Percentiles rank a stretch among this genome's conserved stretches.
Conservation (phyloP, 2,329 filamentous ascomycete genomes). For the Sporothrix brunneoviolacea region DNA sequence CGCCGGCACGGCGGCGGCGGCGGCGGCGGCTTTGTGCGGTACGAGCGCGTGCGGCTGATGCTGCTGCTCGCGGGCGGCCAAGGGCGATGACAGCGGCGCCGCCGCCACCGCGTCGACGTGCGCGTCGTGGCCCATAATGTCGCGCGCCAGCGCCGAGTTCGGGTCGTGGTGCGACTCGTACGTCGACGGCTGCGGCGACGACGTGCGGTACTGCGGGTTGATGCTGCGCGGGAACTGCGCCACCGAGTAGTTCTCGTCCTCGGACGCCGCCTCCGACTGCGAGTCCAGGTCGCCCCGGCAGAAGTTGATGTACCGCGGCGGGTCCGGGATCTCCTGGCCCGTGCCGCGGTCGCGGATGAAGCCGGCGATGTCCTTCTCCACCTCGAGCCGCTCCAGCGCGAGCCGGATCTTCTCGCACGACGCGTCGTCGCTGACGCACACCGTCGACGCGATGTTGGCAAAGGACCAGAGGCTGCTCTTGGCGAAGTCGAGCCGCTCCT, state of each 20-base stretch:
- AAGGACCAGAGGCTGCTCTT: constrained; percentile 98
- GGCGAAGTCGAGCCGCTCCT: constrained; percentile 92
- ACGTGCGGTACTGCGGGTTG: constrained; percentile 92
- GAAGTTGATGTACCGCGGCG: constrained; percentile 98
- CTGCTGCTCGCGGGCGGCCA: no score
- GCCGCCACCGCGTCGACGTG: constrained; percentile 31
- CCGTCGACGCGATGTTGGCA: constrained; percentile 92
- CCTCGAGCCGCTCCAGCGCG: constrained; percentile 85
- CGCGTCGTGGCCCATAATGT: constrained; percentile 40
- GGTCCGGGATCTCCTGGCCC: constrained; percentile 93
- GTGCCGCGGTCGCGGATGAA: constrained; percentile 90
- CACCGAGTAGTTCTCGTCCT: constrained; percentile 86
- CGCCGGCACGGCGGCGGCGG: not conserved
- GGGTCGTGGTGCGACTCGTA: constrained; percentile 91
- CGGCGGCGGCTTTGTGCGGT: not conserved
- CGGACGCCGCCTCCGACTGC: constrained; percentile 73
- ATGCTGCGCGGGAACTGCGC: constrained; percentile 93
- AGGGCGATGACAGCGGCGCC: constrained; percentile 16
- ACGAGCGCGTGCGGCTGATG: not conserved
- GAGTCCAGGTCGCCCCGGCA: constrained; percentile 83
- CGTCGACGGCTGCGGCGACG: constrained; percentile 88
- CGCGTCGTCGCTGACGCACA: constrained; percentile 94
- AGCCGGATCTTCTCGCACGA: constrained; percentile 95
- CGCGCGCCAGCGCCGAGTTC: constrained; percentile 61
- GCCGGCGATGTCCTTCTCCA: constrained; percentile 82